Percentiles rank a stretch among this genome's conserved stretches.
These are phyloP conservation scores for Aspergillus sp. DNA, from an alignment of 2,329 filamentous ascomycete genomes.

Conservation along the genomic window DNA sequence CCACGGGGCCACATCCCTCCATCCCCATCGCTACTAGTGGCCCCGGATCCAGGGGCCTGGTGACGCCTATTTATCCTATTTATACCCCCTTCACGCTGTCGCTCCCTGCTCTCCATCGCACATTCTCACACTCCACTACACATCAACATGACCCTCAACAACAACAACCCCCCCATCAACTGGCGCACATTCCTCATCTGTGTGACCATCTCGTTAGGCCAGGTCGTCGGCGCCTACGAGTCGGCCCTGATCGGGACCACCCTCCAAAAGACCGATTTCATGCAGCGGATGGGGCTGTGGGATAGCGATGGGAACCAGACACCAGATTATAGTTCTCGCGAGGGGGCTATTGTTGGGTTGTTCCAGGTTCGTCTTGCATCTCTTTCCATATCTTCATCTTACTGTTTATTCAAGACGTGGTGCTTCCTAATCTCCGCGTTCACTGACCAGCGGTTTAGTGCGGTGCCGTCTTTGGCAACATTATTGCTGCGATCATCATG, in stretches of 20 bases:
- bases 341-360: not conserved
- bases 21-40: no score
- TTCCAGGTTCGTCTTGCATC: not conserved
- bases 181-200: not conserved
- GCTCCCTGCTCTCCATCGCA: not conserved
- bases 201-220: not conserved
- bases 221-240: not conserved
- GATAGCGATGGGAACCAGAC: not conserved
- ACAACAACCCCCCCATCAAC: not conserved
- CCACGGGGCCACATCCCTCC: not conserved
- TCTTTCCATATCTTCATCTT: not conserved
- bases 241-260: not conserved
- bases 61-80: not conserved
- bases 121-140: not conserved
- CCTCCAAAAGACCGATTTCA: not conserved
- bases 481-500: not conserved
- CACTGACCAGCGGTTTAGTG: not conserved
- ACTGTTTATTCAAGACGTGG: not conserved
- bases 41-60: not conserved
- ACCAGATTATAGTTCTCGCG: not conserved
- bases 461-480: not conserved
- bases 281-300: constrained; percentile 4
- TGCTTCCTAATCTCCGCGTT: not conserved
- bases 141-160: not conserved
- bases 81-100: not conserved